Conservation (phyloP, 208 protist species). For the Leishmania braziliensis region DNA sequence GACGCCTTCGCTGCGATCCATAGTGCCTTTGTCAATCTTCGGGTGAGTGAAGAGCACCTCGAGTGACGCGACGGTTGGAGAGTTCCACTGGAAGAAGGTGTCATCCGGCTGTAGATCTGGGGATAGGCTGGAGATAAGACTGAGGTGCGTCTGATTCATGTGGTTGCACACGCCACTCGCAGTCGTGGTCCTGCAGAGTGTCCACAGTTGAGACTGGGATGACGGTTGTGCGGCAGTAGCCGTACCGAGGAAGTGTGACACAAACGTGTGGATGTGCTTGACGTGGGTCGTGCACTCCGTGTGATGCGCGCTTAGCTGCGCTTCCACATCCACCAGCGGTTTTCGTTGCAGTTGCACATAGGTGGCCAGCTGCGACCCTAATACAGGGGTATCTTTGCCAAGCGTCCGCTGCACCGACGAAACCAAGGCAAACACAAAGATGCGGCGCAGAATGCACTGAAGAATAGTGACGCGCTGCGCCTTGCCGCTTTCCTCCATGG, state of each 20-base stretch:
- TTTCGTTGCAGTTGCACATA: constrained; percentile 34
- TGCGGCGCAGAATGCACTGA: constrained; percentile 29
- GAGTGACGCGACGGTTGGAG: constrained; percentile 8
- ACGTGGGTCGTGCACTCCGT: constrained; percentile 8
- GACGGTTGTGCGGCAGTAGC: background rate
- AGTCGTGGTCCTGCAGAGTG: background rate
- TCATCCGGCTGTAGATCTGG: constrained; percentile 4
- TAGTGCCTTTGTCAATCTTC: background rate
- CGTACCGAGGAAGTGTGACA: constrained; percentile 3
- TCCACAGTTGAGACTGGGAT: background rate
- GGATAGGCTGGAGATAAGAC: background rate
- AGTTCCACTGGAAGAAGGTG: constrained; percentile 15
- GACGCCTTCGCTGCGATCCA: constrained; percentile 8
- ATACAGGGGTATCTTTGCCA: constrained; percentile 25
- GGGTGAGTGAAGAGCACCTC: constrained; percentile 7
- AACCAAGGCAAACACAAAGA: constrained; percentile 31
- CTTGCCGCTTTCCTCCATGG: constrained; percentile 25
- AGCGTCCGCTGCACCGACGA: constrained; percentile 22
- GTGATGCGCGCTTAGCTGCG: constrained; percentile 29
- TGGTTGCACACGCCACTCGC: background rate
- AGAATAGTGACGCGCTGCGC: constrained; percentile 15
- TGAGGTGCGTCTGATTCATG: background rate
- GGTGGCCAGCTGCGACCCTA: constrained; percentile 23
- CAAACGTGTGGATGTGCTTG: constrained; percentile 16
- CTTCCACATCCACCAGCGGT: constrained; percentile 28